Evolutionary conservation across 768 basidiomycete species (phyloP), one percentile per base, ranked within the genome.

Genomic region (Fibroporia radiculosa): DNA sequence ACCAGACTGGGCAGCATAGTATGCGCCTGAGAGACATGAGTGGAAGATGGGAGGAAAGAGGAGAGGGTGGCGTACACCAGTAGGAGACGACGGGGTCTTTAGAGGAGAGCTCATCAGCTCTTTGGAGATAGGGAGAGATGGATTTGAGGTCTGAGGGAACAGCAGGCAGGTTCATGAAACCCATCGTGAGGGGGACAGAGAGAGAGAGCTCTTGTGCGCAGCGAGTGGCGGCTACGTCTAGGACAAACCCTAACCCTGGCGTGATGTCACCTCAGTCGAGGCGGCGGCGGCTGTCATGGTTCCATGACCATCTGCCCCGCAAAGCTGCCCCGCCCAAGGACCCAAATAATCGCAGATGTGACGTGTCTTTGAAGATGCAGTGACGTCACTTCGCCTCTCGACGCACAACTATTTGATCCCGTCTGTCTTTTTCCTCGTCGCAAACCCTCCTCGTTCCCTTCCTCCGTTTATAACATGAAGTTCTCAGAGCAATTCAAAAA

Each of bases 21-120:
- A 96, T 33, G 84, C 84, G 68, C 83, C 91, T 93, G 62, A 4
- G 25, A 34, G 24, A 24, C 22, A 32, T 42, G 19, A 5, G 32
- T 26, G n/a, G 31, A 31, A 38, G 53, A 48, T 34, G 51, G 48
- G 26, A 33, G 18, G 34, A 16, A 27, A 16, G 44, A 29, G 26
- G 35, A 34, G 16, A 47, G 24, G 40, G 34, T 20, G 11, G 70
- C 88, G 53, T 64, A 95, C 95, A 93, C 93, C 95, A 99, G 61
- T 98, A 98, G 4, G 89, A 77, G 58, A 98, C 79, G 42, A 93
- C 70, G 4, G 90, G 88, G 45, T 99, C 93, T 50, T 84, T 78
- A 12, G 67, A 67, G 41, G 74, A 78, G 55, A 97, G 72, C 62
- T 99, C 96, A 47, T 90, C 80, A 0, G 96, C 89, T 40, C 96